Evolutionary conservation across 1,139 yeast genomes (phyloP).

Genomic region (Groenewaldozyma auringiensis): DNA sequence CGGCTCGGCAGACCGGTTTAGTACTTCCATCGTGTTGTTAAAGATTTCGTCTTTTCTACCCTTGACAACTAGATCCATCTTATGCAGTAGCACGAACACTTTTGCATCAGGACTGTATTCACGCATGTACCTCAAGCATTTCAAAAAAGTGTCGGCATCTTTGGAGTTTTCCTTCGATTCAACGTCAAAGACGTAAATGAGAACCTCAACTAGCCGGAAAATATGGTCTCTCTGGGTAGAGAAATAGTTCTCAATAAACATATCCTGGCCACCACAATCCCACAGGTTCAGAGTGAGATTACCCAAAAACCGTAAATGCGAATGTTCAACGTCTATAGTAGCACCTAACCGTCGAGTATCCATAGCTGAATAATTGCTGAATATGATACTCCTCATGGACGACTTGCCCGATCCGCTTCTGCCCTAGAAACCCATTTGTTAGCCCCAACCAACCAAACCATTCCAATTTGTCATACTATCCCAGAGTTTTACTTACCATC

Average conservation of each 20-base stretch:
- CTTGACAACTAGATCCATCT: slow-evolving; percentile 90
- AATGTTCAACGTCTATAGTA: slow-evolving; percentile 95
- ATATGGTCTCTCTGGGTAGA: slow-evolving; percentile 84
- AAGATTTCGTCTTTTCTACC: slow-evolving; percentile 82
- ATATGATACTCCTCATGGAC: slow-evolving; percentile 93
- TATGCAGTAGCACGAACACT: slow-evolving; percentile 84
- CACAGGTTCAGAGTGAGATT: slow-evolving; percentile 92
- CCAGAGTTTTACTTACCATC: slow-evolving; percentile 33
- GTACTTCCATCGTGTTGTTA: slow-evolving; percentile 71
- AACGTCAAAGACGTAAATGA: slow-evolving; percentile 93
- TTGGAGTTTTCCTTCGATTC: slow-evolving; percentile 87
- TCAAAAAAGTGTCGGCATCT: slow-evolving; percentile 85
- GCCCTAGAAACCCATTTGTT: slow-evolving; percentile 50
- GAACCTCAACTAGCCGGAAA: slow-evolving; percentile 93
- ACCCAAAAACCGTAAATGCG: slow-evolving; percentile 85
- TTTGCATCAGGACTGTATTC: slow-evolving; percentile 88
- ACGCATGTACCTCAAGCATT: slow-evolving; percentile 72
- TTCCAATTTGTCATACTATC: neutral
- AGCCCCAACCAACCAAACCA: neutral
- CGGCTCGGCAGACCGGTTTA: slow-evolving; percentile 69
- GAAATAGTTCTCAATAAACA: slow-evolving; percentile 89
- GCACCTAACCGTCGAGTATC: slow-evolving; percentile 95
- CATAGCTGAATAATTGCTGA: slow-evolving; percentile 89
- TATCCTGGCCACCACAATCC: slow-evolving; percentile 97
- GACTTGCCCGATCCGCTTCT: slow-evolving; percentile 97